Evolutionary conservation across 1,284 basidiomycete genomes (phyloP).

Genomic region (Pterulicium gracile): DNA sequence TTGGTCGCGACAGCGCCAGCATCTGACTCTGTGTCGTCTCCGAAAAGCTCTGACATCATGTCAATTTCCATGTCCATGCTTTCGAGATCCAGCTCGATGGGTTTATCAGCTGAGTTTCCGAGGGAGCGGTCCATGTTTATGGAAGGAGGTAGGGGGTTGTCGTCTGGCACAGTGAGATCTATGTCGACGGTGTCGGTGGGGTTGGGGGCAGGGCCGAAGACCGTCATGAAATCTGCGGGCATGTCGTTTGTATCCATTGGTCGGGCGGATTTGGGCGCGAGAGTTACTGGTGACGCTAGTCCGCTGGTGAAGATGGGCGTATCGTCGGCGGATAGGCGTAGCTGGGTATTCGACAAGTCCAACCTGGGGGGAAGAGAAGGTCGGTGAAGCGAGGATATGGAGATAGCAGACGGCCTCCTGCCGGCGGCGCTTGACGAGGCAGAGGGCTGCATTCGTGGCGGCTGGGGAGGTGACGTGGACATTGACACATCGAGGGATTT

Average conservation of each 20-base stretch:
- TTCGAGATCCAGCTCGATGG: slow-evolving; percentile 70
- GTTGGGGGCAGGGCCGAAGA: slow-evolving; percentile 35
- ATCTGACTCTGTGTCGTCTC: slow-evolving; percentile 27
- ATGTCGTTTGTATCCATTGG: slow-evolving; percentile 31
- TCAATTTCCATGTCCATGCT: slow-evolving; percentile 51
- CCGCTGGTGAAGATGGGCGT: slow-evolving; percentile 42
- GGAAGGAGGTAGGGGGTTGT: slow-evolving; percentile 12
- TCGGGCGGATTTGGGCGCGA: slow-evolving; percentile 67
- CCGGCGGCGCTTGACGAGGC: slow-evolving; percentile 14
- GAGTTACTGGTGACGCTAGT: slow-evolving; percentile 62
- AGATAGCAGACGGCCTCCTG: slow-evolving; percentile 63
- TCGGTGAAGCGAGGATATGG: slow-evolving; percentile 64
- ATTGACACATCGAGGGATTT: no score
- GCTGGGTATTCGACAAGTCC: slow-evolving; percentile 56
- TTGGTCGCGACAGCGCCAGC: slow-evolving; percentile 17
- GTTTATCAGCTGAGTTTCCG: slow-evolving; percentile 64
- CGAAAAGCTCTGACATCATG: slow-evolving; percentile 42
- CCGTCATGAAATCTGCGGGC: slow-evolving; percentile 50
- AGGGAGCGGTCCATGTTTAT: slow-evolving; percentile 25
- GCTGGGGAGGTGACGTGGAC: no score
- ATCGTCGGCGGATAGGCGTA: slow-evolving; percentile 53
- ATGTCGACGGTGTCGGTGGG: slow-evolving; percentile 23
- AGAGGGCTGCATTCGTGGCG: slow-evolving; percentile 12
- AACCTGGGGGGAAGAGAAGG: slow-evolving; percentile 59
- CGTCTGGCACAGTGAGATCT: slow-evolving; percentile 32